Evolutionary conservation across 371 early-diverging fungal genomes (phyloP), one percentile per base, ranked within the genome.

Genomic region (Mortierella sp.): DNA sequence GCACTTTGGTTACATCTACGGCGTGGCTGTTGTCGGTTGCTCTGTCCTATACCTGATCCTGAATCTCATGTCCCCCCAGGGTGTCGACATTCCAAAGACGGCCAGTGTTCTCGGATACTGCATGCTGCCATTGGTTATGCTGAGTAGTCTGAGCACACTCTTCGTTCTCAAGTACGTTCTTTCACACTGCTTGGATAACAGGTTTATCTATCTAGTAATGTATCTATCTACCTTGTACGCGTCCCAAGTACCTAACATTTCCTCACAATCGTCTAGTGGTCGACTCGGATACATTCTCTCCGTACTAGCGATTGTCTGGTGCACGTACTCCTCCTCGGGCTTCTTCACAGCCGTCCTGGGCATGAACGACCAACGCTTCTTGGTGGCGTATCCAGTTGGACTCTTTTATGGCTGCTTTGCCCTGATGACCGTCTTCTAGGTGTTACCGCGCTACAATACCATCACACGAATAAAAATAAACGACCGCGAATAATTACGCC

Each of bases 1-100:
- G 27, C 95, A 97, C 78, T 99, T 99, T 83, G 97, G 97, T 15
- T 98, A 97, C 66, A 95, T 99, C 54, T 99, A 99, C 65, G 99
- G 97, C 26, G 91, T 97, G 1, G 97, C 94, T 4, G 84, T 95
- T 21, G 80, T 97, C 46, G 99, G 99, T 26, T 94, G 95, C 53
- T 78, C 93, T 4, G 90, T 92, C 4, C 87, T 97, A 49, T 95
- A 93, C 81, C 62, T 89, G 43, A 92, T 99, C 49, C 75, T 99
- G 34, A 98, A 99, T 70, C 82, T 99, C 54, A 97, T 99, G 98
- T 91, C 92, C 56, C 93, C 94, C 42, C 83, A 82, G 14, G 97
- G 97, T 19, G 86, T 98, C 32, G 96, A 95, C 58, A 87, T 87
- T 50, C 90, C 92, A 61, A 87, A 93, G 60, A 96, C 96, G 9